Evolutionary conservation across 2,329 filamentous ascomycete species (phyloP), one percentile per base, ranked within the genome.

Genomic region (Bipolaris zeicola): DNA sequence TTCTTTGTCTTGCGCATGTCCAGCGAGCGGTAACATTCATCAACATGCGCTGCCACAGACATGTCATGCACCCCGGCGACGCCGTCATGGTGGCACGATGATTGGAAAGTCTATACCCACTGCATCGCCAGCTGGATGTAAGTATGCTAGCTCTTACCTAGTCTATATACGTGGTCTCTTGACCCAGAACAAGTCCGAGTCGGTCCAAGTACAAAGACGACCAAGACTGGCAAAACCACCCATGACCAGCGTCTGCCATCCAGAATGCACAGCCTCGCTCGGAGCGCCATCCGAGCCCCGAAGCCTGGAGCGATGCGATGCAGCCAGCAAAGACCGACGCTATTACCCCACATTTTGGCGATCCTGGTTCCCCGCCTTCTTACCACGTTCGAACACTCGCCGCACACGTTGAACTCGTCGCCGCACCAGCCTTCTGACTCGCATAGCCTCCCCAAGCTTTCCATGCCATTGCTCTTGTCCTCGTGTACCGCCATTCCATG

Each of bases 311-410:
- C 62, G 64, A 64, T 31, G 24, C 46, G 48, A 61, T 61, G 67
- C 60, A 65, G 61, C 55, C 62, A 63, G 46, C 41, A 43, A 62
- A 55, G 33, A 37, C 57, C 50, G 63, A 62, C 57, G 62, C 63
- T 67, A 71, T 74, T 76, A 75, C 72, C 72, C 73, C 72, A 75
- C 73, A 76, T 67, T 58, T 68, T 72, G 71, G 63, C 68, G 67
- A 70, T 70, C 64, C 63, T 58, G 58, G 59, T 57, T 69, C 65
- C 72, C 73, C 72, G 71, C 72, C 69, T 72, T 74, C 62, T 67
- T 63, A 69, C 70, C 67, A 68, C 63, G 62, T 69, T 71, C 52
- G 66, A 58, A 52, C 64, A 64, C 58, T 65, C 60, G 55, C 61
- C 61, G 59, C 67, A 63, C 63, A 57, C 53, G 28, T 52, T 62